A percentile compares a stretch with the other conserved stretches of the same genome.
These are phyloP conservation scores for Oryza coarctata DNA, from an alignment of 176 grass and related monocot genomes.

Conservation along the genomic window DNA sequence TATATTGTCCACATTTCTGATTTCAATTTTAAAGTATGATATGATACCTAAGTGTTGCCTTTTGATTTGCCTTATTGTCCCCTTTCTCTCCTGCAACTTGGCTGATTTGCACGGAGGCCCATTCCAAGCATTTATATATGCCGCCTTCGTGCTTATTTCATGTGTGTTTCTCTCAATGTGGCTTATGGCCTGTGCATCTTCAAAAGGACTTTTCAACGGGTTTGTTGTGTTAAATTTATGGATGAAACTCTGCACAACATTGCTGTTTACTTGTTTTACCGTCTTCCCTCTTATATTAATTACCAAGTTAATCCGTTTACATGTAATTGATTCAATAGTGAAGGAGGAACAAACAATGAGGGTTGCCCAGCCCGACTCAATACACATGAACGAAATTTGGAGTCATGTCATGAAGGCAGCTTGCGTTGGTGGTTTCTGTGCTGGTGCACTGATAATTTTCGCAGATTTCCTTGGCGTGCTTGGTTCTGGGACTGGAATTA, in stretches of 20 bases:
- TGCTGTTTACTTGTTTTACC: not conserved
- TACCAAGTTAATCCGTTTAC: not conserved
- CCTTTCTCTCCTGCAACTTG: conserved; percentile 20
- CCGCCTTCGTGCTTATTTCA: not conserved
- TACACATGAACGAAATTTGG: not conserved
- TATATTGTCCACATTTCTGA: not conserved
- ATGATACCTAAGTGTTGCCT: not conserved
- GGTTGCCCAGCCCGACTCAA: not conserved
- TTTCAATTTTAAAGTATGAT: not conserved
- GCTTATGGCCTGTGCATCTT: not conserved
- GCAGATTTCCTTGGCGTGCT: conserved; percentile 1
- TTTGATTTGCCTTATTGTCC: not conserved
- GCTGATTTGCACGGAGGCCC: conserved; percentile 9
- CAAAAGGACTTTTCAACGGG: not conserved
- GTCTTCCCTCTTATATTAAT: not conserved
- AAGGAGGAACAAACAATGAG: not conserved
- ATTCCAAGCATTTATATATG: conserved; percentile 5
- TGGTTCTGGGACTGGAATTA: not conserved
- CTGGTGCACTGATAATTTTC: not conserved
- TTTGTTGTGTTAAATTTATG: not conserved
- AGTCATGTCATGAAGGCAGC: not conserved
- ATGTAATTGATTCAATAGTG: not conserved
- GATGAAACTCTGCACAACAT: not conserved
- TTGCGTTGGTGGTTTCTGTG: not conserved
- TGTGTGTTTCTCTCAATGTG: not conserved